Percentiles rank a stretch among this genome's conserved stretches.
Conservation (phyloP, 2,329 filamentous ascomycete genomes). For the Fusarium piperis region DNA sequence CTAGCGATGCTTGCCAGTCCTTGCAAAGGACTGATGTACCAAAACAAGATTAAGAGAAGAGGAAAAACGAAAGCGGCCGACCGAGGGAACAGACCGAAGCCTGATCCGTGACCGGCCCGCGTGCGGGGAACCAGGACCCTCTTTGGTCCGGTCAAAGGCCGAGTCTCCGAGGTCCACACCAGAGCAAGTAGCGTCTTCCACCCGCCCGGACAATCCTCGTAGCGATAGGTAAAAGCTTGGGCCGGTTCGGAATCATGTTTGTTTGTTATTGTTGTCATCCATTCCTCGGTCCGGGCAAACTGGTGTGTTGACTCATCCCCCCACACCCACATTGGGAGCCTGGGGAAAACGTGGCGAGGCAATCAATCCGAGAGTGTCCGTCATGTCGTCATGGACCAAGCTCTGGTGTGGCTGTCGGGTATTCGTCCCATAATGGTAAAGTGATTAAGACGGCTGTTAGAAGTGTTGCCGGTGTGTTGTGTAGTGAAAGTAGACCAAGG, state of each 20-base stretch:
- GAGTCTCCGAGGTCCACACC: conserved; percentile 25
- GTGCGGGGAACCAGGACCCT: conserved; percentile 20
- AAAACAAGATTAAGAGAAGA: conserved; percentile 25
- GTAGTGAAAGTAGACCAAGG: conserved; percentile 12
- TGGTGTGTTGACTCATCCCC: conserved; percentile 29
- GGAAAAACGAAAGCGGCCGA: background rate
- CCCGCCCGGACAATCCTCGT: conserved; percentile 21
- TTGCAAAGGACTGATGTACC: background rate
- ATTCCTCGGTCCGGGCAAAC: conserved; percentile 7
- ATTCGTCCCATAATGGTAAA: background rate
- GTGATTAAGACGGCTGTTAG: conserved; percentile 23
- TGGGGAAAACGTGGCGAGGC: conserved; percentile 13
- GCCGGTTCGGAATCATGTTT: conserved; percentile 28
- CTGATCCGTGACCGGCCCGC: conserved; percentile 14
- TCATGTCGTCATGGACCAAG: conserved; percentile 35
- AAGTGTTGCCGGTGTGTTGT: conserved; percentile 11
- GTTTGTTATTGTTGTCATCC: conserved; percentile 30
- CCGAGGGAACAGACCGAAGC: conserved; percentile 13
- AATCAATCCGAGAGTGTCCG: conserved; percentile 1
- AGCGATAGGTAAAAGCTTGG: conserved; percentile 12
- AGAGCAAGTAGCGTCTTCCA: conserved; percentile 17
- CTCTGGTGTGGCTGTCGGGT: conserved; percentile 17
- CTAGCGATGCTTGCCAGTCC: conserved; percentile 19
- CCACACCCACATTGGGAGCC: conserved; percentile 17
- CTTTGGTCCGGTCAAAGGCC: conserved; percentile 9